Percentiles rank a stretch among this genome's conserved stretches.
Evolutionary conservation across 2,329 filamentous ascomycete species (phyloP).

Genomic region (Akanthomyces uredinophilus): DNA sequence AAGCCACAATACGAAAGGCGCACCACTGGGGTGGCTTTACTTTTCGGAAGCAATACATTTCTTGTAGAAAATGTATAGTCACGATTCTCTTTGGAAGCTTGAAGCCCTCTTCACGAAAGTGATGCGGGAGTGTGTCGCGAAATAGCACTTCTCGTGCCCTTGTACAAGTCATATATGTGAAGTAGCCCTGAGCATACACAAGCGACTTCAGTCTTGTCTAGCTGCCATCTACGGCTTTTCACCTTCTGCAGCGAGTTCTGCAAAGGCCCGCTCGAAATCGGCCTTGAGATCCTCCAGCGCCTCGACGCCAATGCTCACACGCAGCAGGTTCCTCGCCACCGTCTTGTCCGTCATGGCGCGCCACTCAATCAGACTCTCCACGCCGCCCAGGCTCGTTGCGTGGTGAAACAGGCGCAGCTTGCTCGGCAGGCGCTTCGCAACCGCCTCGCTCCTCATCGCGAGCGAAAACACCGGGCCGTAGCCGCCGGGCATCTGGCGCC

Average conservation of each 20-base stretch:
- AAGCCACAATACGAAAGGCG: background rate
- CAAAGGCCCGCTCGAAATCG: conserved; percentile 66
- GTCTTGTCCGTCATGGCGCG: conserved; percentile 75
- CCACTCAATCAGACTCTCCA: conserved; percentile 97
- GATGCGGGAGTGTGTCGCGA: too few relatives aligned
- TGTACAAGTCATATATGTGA: background rate
- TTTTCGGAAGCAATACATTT: too few relatives aligned
- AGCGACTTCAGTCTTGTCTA: too few relatives aligned
- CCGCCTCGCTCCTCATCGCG: conserved; percentile 51
- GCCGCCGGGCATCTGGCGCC: conserved; percentile 83
- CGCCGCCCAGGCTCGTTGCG: conserved; percentile 87
- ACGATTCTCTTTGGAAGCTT: too few relatives aligned
- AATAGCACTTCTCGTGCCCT: too few relatives aligned
- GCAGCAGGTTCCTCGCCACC: conserved; percentile 67
- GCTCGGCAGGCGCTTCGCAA: conserved; percentile 68
- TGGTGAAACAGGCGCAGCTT: conserved; percentile 84
- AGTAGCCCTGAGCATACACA: background rate
- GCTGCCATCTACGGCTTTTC: too few relatives aligned
- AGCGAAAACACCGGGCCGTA: conserved; percentile 87
- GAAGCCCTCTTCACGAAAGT: too few relatives aligned
- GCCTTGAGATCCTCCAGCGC: conserved; percentile 74
- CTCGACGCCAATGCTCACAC: conserved; percentile 85
- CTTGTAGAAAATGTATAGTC: too few relatives aligned
- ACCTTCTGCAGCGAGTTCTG: conserved; percentile 37
- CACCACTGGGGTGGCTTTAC: background rate